phyloP scores from a whole-genome alignment of 768 basidiomycete species.

The Rhizopogon vinicolor region DNA sequence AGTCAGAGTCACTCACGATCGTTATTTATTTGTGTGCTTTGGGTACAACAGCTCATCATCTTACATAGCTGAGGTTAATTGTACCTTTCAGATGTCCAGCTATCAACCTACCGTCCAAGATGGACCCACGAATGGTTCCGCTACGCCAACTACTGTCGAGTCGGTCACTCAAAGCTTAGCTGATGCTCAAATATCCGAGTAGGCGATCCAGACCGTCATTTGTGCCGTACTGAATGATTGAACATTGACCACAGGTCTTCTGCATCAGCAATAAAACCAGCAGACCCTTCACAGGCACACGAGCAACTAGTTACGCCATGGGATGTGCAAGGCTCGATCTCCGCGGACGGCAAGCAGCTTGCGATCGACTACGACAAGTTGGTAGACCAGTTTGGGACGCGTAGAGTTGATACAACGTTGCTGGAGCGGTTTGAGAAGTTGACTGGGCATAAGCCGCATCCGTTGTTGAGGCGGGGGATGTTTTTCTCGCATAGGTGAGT shows the following conservation, averaged over 20 bases:
- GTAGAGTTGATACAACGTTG: conserved; percentile 67
- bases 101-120: conserved; percentile 16
- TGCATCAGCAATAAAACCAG: conserved; percentile 29
- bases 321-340: conserved; percentile 92
- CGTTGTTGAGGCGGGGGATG: conserved; percentile 84
- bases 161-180: conserved; percentile 22
- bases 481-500: conserved; percentile 97
- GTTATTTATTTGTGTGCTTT: neutral
- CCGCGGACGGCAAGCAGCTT: conserved; percentile 83
- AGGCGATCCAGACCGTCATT: conserved; percentile 7
- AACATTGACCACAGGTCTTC: neutral
- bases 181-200: conserved; percentile 27
- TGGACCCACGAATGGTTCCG: conserved; percentile 19
- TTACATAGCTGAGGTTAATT: neutral
- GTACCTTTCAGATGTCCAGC: conserved; percentile 12
- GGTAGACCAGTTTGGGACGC: conserved; percentile 90
- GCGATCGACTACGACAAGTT: conserved; percentile 98
- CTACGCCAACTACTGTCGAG: conserved; percentile 21
- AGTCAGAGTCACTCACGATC: neutral
- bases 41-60: neutral
- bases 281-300: conserved; percentile 25
- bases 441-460: conserved; percentile 85
- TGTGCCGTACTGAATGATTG: conserved; percentile 6
- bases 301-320: conserved; percentile 93
- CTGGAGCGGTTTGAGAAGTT: conserved; percentile 87